Evolutionary conservation across 2,329 filamentous ascomycete species (phyloP), one percentile per base, ranked within the genome.

Genomic region (Hymenoscyphus fructigenus): DNA sequence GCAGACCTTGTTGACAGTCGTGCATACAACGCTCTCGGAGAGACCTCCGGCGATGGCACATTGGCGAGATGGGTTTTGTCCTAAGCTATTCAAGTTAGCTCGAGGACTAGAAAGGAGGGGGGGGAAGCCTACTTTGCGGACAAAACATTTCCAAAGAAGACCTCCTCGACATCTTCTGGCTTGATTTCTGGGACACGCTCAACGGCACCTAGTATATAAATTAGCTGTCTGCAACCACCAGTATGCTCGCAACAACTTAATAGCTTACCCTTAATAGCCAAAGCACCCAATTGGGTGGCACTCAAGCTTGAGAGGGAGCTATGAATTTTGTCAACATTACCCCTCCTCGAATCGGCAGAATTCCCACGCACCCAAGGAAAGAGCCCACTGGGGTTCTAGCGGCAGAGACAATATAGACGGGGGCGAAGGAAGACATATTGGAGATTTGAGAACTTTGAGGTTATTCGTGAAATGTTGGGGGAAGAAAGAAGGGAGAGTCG

Each of bases 1-100:
- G 85, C 95, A 99, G 77, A 99, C 95, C 84, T 99, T 99, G 89
- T 99, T 99, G 76, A 99, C 87, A 61, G 93, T 96, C 57, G 95
- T 99, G 81, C 90, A 91, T 72, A 96, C 86, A 69, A 91, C 91
- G 62, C 85, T 85, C 69, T 96, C 85, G 62, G 88, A 82, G 70
- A 99, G 91, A 68, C 95, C 95, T 75, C 92, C 95, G 74, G 89
- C 87, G 75, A 99, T 86, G 74, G 93, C 92, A 79, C 91, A 96
- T 83, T 99, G 95, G 75, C 95, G 90, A 72, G 95, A 93, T 71
- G 96, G 95, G 77, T 96, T 96, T 82, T 99, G 95, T 70, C 95
- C 95, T 73, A 98, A 86, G 79, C 93, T 97, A 72, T 36, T 10
- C 1, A 9, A 41, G 57, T 74, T 36, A 71, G 67, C 57, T 61